Evolutionary conservation across 805 yeast genomes (phyloP).

Genomic region (Myxozyma neglecta): DNA sequence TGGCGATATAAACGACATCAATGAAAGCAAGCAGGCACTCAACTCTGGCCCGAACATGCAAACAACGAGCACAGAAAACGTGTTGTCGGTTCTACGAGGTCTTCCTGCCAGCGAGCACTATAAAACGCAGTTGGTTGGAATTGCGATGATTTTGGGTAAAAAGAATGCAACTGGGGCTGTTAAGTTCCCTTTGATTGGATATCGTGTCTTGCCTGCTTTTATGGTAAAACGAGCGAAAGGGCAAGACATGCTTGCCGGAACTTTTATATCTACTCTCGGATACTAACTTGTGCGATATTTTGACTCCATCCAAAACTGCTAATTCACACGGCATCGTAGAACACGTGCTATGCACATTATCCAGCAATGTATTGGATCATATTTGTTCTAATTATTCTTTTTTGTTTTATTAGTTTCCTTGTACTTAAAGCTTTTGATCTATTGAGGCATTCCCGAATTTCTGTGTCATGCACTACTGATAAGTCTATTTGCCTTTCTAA

Average conservation of each 20-base stretch:
- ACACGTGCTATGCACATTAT: too few relatives aligned
- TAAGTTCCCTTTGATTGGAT: constrained; percentile 8
- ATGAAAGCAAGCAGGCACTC: constrained; percentile 13
- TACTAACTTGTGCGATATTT: background rate
- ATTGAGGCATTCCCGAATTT: too few relatives aligned
- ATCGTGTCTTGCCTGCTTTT: background rate
- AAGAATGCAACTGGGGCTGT: constrained; percentile 3
- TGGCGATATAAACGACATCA: constrained; percentile 18
- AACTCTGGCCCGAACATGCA: background rate
- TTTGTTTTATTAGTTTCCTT: too few relatives aligned
- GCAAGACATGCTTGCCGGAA: background rate
- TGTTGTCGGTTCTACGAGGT: background rate
- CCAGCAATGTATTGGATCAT: too few relatives aligned
- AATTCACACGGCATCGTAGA: too few relatives aligned
- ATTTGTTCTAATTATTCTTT: too few relatives aligned
- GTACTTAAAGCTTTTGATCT: too few relatives aligned
- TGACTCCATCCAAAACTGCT: too few relatives aligned
- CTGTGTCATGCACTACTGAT: too few relatives aligned
- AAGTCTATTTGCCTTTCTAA: too few relatives aligned
- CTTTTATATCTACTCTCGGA: background rate
- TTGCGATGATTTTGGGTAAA: constrained; percentile 1
- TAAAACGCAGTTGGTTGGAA: background rate
- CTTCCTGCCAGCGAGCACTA: background rate
- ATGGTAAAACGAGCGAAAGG: background rate
- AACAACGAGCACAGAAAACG: background rate